Base-by-base conservation (phyloP, 1,139 yeast genomes). In the Geotrichum restrictum region DNA sequence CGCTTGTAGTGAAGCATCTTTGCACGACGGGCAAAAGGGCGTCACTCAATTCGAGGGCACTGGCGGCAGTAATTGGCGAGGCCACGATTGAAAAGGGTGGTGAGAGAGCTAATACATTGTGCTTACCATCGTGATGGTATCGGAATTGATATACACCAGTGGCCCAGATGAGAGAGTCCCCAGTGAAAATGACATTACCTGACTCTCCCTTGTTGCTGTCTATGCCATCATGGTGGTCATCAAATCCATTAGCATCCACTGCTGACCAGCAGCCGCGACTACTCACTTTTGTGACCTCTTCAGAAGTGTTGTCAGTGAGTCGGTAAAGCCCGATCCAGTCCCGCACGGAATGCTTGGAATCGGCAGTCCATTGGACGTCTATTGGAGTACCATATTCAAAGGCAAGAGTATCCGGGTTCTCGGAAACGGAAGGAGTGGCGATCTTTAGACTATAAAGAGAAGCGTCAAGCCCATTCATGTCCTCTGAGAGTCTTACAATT, bases 281-380 rank as follows among this genome's bases (percentile, higher is more conserved):
- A 13, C 88, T 75, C 21, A 82, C 72, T 44, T 78, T 71, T 0
- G 95, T 86, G 49, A 75, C 77, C 42, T 76, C 77, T 51, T 82
- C 74, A 8, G 86, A 80, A 43, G 74, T 74, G 19, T 88, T 81
- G 58, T 81, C 86, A 21, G 80, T 73, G 18, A 85, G 77, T 53
- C 79, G 80, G 69, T 87, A 88, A 46, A 87, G 70, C 0, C 94
- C 95, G 59, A 87, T 78, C 96, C 96, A 87, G 64, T 86, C 94
- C 48, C 74, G 75, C 3, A 62, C 59, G 29, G 72, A 61, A 51
- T 72, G 75, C 16, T 66, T 66, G 5, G 66, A 66, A 8, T 88
- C 88, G 0, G 84, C 73, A 33, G 69, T 68, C 84, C 88, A 86
- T 24, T 69, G 64, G 10, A 85, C 77, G 19, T 67, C 67, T 32